Base-by-base conservation (phyloP, 495 filamentous ascomycete species). In the Penicillium parvum region DNA sequence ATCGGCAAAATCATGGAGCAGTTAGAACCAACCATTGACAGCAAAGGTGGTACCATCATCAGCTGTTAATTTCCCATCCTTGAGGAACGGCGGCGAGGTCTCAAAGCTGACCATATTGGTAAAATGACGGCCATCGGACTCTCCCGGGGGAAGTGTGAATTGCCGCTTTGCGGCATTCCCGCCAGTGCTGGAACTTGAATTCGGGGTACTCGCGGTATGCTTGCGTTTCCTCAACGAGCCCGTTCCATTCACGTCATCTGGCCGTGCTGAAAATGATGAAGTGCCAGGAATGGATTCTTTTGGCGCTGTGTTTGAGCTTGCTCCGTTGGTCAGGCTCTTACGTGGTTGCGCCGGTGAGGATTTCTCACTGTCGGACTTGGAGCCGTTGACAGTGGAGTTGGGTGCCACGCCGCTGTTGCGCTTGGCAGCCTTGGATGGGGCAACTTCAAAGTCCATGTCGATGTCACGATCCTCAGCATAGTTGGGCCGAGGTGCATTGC, bases 391-490 rank as follows among this genome's bases (percentile, higher is more conserved):
- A 28, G 48, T 46, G 43, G 45, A 54, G 34, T 32, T 57, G 15
- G 55, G 45, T 9, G 58, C 41, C 10, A 60, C 46, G 37, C 49
- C 65, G 17, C 57, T 55, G 33, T 65, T 69, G 36, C 71, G 68
- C 51, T 72, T 70, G 17, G 55, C 55, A 22, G 75, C 73, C 61
- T 76, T 81, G 40, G 68, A 43, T 21, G 61, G 53, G 26, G 58
- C 69, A 52, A 57, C 66, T 49, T 78, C 81, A 59, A 85, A 76
- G 27, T 98, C 92, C 66, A 88, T 79, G 48, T 97, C 94, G 50
- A 88, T 69, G 55, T 96, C 92, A 58, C 84, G 85, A 66, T 98
- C 94, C 68, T 98, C 92, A 21, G 92, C 94, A 65, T 98, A 98
- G 63, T 98, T 98, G 34, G 83, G 81, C 48, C 92, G 85, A 50